Conservation (phyloP, 1,139 yeast species). For the Oligophagozyma castellii region DNA sequence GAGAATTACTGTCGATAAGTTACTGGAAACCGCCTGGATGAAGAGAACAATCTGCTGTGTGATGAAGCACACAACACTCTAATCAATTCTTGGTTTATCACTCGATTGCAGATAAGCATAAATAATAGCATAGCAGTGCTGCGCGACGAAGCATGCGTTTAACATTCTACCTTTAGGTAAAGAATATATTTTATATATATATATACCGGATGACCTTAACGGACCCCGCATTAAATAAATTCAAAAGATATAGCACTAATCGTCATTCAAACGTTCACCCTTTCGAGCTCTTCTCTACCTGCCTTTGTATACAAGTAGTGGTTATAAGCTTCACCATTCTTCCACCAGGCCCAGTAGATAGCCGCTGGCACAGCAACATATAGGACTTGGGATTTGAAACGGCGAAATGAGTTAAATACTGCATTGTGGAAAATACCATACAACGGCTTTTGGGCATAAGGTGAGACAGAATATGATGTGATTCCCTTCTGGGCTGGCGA, state of each 20-base stretch:
- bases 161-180: too few relatives aligned
- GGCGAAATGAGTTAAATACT: constrained; percentile 86
- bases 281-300: constrained; percentile 87
- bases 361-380: constrained; percentile 68
- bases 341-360: constrained; percentile 80
- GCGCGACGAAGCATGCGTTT: too few relatives aligned
- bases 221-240: too few relatives aligned
- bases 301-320: constrained; percentile 94
- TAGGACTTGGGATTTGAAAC: constrained; percentile 77
- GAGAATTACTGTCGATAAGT: constrained; percentile 32
- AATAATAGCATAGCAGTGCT: too few relatives aligned
- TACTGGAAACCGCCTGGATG: constrained; percentile 40
- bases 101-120: background rate
- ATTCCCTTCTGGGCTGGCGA: constrained; percentile 82
- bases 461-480: constrained; percentile 79
- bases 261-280: constrained; percentile 43
- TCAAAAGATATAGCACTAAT: too few relatives aligned
- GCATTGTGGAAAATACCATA: constrained; percentile 79
- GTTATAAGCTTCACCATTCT: constrained; percentile 78
- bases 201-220: too few relatives aligned
- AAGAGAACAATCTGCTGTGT: constrained; percentile 35
- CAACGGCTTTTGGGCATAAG: constrained; percentile 86
- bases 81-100: background rate
- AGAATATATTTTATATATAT: too few relatives aligned
- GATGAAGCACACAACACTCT: constrained; percentile 8